Evolutionary conservation across 257 asterid species (phyloP).

Genomic region (Fraxinus pennsylvanica): DNA sequence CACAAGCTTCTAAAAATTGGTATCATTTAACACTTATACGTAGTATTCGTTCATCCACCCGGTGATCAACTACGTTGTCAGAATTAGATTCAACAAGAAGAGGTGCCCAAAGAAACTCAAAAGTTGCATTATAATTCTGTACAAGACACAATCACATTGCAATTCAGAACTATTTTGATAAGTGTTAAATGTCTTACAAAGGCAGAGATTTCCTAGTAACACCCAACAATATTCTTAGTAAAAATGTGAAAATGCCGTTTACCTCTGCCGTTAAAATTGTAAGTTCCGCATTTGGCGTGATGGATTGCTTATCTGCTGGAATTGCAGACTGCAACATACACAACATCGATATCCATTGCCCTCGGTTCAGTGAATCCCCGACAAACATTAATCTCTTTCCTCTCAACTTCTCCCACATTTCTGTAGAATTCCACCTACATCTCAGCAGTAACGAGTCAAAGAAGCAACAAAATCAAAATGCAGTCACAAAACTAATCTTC

Average conservation of each 20-base stretch:
- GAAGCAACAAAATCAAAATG: not conserved
- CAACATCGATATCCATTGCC: constrained; percentile 95
- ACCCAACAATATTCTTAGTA: not conserved
- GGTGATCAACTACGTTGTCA: constrained; percentile 84
- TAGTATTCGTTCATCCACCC: constrained; percentile 71
- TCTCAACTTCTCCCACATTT: constrained; percentile 91
- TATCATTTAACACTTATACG: constrained; percentile 14
- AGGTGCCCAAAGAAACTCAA: constrained; percentile 96
- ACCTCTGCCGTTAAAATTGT: constrained; percentile 91
- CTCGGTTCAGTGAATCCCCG: constrained; percentile 91
- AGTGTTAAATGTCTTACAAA: not conserved
- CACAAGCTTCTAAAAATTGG: too few species aligned
- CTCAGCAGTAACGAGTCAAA: constrained; percentile 22
- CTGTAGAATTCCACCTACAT: constrained; percentile 74
- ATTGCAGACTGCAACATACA: constrained; percentile 72
- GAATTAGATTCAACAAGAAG: constrained; percentile 93
- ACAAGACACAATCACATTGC: constrained; percentile 7
- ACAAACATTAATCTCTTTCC: constrained; percentile 94
- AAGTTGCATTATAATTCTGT: constrained; percentile 80
- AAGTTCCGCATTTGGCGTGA: constrained; percentile 84
- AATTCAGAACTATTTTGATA: constrained; percentile 9
- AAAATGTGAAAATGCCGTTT: not conserved
- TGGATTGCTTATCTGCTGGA: constrained; percentile 63
- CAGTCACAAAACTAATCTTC: not conserved
- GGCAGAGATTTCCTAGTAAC: not conserved